Base-by-base conservation (phyloP, 352 stramenopile species). In the Pythium angustatum region DNA sequence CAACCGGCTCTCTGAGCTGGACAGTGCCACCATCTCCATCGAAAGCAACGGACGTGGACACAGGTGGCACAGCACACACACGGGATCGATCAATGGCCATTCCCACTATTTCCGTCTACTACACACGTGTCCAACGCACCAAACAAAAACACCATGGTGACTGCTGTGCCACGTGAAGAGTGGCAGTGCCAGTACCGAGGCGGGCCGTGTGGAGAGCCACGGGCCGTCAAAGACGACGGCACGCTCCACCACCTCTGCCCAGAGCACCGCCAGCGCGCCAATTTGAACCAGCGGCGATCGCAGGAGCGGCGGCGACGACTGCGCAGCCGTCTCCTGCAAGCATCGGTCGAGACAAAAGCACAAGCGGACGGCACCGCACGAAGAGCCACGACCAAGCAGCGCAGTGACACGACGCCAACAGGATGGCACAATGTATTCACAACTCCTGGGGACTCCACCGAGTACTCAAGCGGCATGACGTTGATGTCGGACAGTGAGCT, bases 201-300 rank as follows among this genome's bases (percentile, higher is more conserved):
- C 62, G 81, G 76, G 43, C 62, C 74, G 44, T 87, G 81, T 56
- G 41, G 71, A 26, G 74, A 76, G 33, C n/a, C 67, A 15, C 81
- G 81, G 36, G 76, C 78, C 15, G 34, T 79, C 50, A 87, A 90
- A 67, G 73, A 73, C 53, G 80, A 78, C 41, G 79, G 79, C 9
- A 71, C 68, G 28, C 64, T 88, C n/a, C 81, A 90, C 68, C 75
- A 72, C 21, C 73, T 88, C 49, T 90, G 81, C 54, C 71, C 77
- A 12, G 77, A 81, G 51, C 81, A 90, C 58, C 77, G 81, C n/a
- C 61, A 64, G 38, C 81, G 76, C 45, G 81, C 81, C 30, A 90
- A 88, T 53, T 61, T 75, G 26, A 84, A 81, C 57, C 78, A 87
- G 61, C 57, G 70, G 17, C 59, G 70, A 54, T 75, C 71, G 5